Base-by-base conservation (phyloP, 2,329 filamentous ascomycete species). In the Decorospora gaudefroyi region DNA sequence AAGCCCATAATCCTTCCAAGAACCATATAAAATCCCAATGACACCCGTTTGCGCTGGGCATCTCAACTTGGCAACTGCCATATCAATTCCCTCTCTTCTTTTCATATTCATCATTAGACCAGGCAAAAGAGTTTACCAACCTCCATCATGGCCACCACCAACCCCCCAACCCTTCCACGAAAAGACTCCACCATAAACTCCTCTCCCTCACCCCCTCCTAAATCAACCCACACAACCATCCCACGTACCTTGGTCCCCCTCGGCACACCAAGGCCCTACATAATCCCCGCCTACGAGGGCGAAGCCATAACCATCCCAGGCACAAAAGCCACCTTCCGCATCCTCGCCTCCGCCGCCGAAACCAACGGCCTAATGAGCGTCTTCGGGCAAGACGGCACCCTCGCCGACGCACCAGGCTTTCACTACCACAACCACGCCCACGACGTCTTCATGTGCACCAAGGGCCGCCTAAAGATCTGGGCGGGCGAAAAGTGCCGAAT, bases 401-500 rank as follows among this genome's bases (percentile, higher is more conserved):
- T 55, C 6, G 49, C 51, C 16, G 55, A 59, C 26, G 25, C 55
- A 7, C 53, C 51, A 2, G 53, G 55, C 18, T 59, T 59, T 32
- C 55, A 59, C 36, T 57, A 56, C 30, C 55, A 57, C 41, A 42
- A 59, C 17, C 25, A 42, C 1, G 55, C 55, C 3, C 55, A 59
- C 32, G 55, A 59, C 26, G 51, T 57, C 4, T 59, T 59, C 49
- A 52, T 59, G 43, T 56, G 54, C 18, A 59, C 55, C 17, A 53
- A 48, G 31, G 55, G 55, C 1, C 46, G 44, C 2, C 15, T 59
- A 8, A 57, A 57, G 23, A 18, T 59, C 11, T 57, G 53, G 53
- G 44, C 46, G 4, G 51, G 46, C 3, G 45, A 59, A n/a, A 43
- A 42, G 10, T 59, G 55, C 33, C 46, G 43, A 12, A 51, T 59